phyloP scores from a whole-genome alignment of 345 rosid genomes.

The Leavenworthia alabamica region DNA sequence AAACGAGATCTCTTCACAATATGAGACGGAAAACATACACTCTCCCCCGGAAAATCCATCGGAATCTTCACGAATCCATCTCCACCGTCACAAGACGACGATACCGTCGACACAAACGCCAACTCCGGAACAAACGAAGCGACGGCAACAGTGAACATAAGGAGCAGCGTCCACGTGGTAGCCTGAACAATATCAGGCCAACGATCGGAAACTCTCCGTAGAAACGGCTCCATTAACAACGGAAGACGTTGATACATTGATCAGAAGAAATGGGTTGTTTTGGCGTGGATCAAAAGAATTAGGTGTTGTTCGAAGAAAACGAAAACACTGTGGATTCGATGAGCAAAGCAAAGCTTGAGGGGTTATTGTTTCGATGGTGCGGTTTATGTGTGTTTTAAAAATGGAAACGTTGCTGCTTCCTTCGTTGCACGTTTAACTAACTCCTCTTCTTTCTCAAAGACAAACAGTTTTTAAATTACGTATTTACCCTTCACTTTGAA shows the following conservation, averaged over 20 bases:
- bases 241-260: constrained; percentile 17
- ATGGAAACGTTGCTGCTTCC: constrained; percentile 19
- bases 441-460: not conserved
- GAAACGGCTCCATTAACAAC: constrained; percentile 23
- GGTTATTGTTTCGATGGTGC: not conserved
- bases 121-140: constrained; percentile 29
- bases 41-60: constrained; percentile 22
- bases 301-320: not conserved
- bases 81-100: constrained; percentile 24
- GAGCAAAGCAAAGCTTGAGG: not conserved
- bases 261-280: not conserved
- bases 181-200: constrained; percentile 23
- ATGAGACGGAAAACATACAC: constrained; percentile 20
- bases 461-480: not conserved
- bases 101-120: constrained; percentile 25
- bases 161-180: constrained; percentile 25
- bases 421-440: constrained; percentile 24
- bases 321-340: constrained; percentile 3
- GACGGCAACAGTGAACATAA: constrained; percentile 25
- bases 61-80: constrained; percentile 27
- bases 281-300: not conserved
- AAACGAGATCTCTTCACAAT: constrained; percentile 22
- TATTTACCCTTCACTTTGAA: not conserved
- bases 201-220: constrained; percentile 8
- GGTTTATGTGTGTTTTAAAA: constrained; percentile 7